Evolutionary conservation across 1,284 basidiomycete genomes (phyloP).

Genomic region (Mycena citricolor): DNA sequence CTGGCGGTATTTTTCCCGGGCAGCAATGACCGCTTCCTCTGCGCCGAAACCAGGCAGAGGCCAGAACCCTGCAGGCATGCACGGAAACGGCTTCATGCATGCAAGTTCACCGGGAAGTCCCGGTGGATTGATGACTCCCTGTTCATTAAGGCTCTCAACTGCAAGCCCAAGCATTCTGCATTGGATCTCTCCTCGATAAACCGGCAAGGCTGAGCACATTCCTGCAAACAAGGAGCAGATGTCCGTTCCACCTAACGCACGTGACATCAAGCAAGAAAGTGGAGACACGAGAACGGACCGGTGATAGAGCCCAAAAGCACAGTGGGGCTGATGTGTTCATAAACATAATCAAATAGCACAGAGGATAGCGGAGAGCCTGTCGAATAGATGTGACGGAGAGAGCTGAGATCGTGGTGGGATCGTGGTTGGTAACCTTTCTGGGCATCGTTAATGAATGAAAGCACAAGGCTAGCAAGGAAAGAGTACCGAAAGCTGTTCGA

Average conservation of each 20-base stretch:
- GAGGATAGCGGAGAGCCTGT: constrained; percentile 83
- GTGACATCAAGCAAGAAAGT: constrained; percentile 7
- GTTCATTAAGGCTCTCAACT: constrained; percentile 52
- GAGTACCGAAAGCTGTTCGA: constrained; percentile 73
- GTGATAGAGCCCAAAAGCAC: constrained; percentile 80
- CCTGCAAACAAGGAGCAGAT: constrained; percentile 88
- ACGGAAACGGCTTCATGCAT: constrained; percentile 81
- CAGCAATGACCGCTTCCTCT: constrained; percentile 55
- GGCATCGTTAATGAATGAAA: constrained; percentile 1
- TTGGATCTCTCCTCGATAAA: constrained; percentile 85
- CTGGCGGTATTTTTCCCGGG: constrained; percentile 65
- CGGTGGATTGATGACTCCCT: constrained; percentile 44
- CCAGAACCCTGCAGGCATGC: constrained; percentile 86
- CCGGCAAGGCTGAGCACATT: constrained; percentile 76
- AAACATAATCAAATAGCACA: constrained; percentile 78
- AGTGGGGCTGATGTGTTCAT: constrained; percentile 63
- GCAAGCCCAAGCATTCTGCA: constrained; percentile 85
- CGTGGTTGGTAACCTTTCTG: constrained; percentile 69
- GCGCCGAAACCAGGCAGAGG: constrained; percentile 66
- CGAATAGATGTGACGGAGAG: constrained; percentile 74
- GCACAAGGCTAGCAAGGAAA: constrained; percentile 17
- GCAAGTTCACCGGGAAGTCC: constrained; percentile 67
- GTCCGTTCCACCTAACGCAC: constrained; percentile 71
- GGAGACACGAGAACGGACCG: constrained; percentile 40
- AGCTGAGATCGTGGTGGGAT: constrained; percentile 61